A percentile compares a stretch with the other conserved stretches of the same genome.
These are phyloP conservation scores for Huntiella decipiens DNA, from an alignment of 2,329 filamentous ascomycete genomes.

Conservation along the genomic window DNA sequence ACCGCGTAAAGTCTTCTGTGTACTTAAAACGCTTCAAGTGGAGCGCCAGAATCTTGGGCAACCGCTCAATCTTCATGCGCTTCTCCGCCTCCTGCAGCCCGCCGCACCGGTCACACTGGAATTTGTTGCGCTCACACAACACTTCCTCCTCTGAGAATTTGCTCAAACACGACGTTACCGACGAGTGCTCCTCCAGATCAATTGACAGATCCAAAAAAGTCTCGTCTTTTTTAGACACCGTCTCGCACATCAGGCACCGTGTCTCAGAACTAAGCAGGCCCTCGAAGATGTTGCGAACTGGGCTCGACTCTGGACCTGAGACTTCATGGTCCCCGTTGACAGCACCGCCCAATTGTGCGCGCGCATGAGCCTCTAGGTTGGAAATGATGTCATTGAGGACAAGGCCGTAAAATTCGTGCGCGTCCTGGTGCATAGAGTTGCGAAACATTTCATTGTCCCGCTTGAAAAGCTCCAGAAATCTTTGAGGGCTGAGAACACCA, in stretches of 20 bases:
- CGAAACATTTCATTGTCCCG: slow-evolving; percentile 95
- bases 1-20: slow-evolving; percentile 77
- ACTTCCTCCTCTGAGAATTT: slow-evolving; percentile 98
- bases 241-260: slow-evolving; percentile 89
- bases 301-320: slow-evolving; percentile 27
- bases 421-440: slow-evolving; percentile 94
- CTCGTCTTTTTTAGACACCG: slow-evolving; percentile 84
- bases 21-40: slow-evolving; percentile 98
- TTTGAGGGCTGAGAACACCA: slow-evolving; percentile 77
- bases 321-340: neutral
- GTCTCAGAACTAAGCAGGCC: slow-evolving; percentile 90
- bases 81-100: slow-evolving; percentile 96
- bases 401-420: slow-evolving; percentile 89
- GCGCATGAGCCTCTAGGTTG: slow-evolving; percentile 66
- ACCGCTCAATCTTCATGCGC: slow-evolving; percentile 93
- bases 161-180: slow-evolving; percentile 81
- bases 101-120: slow-evolving; percentile 93
- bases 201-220: slow-evolving; percentile 92
- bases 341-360: slow-evolving; percentile 16
- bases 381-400: slow-evolving; percentile 91
- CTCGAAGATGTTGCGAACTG: slow-evolving; percentile 96
- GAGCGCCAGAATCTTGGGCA: slow-evolving; percentile 78
- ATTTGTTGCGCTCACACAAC: slow-evolving; percentile 96
- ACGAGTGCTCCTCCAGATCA: slow-evolving; percentile 85
- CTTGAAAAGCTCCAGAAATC: slow-evolving; percentile 85